phyloP scores from a whole-genome alignment of 257 asterid genomes.

The Scutellaria baicalensis region DNA sequence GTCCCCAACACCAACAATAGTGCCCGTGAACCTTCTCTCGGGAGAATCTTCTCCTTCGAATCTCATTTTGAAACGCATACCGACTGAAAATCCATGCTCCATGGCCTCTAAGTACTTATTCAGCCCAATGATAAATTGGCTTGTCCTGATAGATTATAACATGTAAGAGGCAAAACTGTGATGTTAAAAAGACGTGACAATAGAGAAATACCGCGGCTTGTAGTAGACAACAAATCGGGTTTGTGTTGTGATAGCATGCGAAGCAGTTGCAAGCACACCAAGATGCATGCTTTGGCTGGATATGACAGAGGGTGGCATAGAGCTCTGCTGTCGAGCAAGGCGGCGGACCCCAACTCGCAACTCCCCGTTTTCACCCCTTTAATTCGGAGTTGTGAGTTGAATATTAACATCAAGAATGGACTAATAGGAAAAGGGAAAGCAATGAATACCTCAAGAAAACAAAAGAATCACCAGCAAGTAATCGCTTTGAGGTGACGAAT shows the following conservation, averaged over 20 bases:
- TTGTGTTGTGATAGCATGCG: slow-evolving; percentile 64
- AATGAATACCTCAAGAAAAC: slow-evolving; percentile 66
- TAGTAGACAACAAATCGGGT: slow-evolving; percentile 61
- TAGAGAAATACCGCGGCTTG: slow-evolving; percentile 63
- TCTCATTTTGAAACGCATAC: slow-evolving; percentile 80
- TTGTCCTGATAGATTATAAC: slow-evolving; percentile 40
- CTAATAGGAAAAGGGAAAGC: not conserved
- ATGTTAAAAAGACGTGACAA: not conserved
- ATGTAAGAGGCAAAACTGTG: not conserved
- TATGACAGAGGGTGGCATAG: slow-evolving; percentile 67
- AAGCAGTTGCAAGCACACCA: slow-evolving; percentile 86
- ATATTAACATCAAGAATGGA: not conserved
- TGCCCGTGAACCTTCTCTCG: slow-evolving; percentile 77
- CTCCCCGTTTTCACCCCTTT: slow-evolving; percentile 63
- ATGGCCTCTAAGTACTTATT: slow-evolving; percentile 65
- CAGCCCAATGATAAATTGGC: slow-evolving; percentile 68
- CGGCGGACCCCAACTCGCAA: slow-evolving; percentile 76
- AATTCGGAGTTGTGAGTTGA: not conserved
- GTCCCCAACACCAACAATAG: slow-evolving; percentile 70
- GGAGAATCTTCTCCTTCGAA: slow-evolving; percentile 90
- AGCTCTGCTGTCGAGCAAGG: slow-evolving; percentile 53
- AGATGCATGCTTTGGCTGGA: slow-evolving; percentile 94
- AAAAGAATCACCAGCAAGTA: slow-evolving; percentile 50
- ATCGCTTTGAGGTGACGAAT: slow-evolving; percentile 73
- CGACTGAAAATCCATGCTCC: slow-evolving; percentile 46